A percentile compares a stretch with the other conserved stretches of the same genome.
Conservation (phyloP, 176 grass and related monocot species). For the Guadua angustifolia region DNA sequence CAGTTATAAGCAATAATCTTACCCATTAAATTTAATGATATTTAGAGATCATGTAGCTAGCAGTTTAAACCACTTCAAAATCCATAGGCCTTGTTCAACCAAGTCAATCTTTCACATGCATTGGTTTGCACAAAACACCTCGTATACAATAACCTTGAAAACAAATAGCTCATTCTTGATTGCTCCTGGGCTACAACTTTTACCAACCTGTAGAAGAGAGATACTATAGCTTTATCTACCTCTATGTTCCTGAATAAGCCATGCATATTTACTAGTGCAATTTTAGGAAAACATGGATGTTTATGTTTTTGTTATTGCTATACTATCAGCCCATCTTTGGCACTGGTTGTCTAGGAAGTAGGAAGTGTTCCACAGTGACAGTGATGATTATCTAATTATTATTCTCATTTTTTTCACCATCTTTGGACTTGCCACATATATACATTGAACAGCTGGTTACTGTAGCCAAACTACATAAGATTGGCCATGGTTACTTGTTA, state of each 20-base stretch:
- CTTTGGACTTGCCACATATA: not conserved
- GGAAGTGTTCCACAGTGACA: not conserved
- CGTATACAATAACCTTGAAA: not conserved
- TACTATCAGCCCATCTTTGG: slow-evolving; percentile 9
- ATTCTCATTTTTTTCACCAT: slow-evolving; percentile 16
- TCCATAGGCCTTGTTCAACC: not conserved
- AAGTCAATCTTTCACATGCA: slow-evolving; percentile 20
- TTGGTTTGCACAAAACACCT: not conserved
- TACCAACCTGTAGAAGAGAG: not conserved
- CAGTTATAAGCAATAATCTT: not conserved
- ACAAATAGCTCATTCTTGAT: not conserved
- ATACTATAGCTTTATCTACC: not conserved
- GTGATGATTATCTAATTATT: slow-evolving; percentile 5
- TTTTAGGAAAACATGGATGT: not conserved
- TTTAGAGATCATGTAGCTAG: slow-evolving; percentile 3
- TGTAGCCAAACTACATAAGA: slow-evolving; percentile 20
- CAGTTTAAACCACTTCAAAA: slow-evolving; percentile 7
- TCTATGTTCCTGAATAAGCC: not conserved
- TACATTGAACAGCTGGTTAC: slow-evolving; percentile 12
- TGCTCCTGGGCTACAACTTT: not conserved
- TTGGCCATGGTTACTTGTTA: slow-evolving; percentile 8
- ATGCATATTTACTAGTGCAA: not conserved
- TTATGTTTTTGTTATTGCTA: slow-evolving; percentile 27
- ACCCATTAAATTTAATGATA: not conserved
- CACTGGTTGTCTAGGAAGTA: slow-evolving; percentile 1